Evolutionary conservation across 2,329 filamentous ascomycete genomes (phyloP).

Genomic region (Aspergillus thermomutatus): DNA sequence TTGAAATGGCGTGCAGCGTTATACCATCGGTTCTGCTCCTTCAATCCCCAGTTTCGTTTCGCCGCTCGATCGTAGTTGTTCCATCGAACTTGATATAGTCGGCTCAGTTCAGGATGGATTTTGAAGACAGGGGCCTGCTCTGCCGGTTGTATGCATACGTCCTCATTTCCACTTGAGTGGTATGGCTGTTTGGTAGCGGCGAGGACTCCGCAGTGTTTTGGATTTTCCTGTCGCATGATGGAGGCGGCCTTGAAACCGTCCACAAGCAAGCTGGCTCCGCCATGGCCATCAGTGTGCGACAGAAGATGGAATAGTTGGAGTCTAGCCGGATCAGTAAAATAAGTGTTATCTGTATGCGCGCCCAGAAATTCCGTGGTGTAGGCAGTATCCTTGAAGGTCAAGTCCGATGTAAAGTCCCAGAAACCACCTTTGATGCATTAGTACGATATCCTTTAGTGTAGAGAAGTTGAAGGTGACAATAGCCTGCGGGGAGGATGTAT

Average conservation of each 20-base stretch:
- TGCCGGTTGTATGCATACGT: constrained; percentile 74
- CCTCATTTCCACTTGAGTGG: constrained; percentile 84
- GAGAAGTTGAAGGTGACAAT: not conserved
- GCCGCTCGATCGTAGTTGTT: constrained; percentile 86
- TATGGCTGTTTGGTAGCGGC: constrained; percentile 59
- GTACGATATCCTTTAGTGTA: not conserved
- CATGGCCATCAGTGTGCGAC: constrained; percentile 63
- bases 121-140: constrained; percentile 69
- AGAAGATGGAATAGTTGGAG: constrained; percentile 91
- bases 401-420: constrained; percentile 85
- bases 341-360: constrained; percentile 91
- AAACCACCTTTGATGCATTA: constrained; percentile 51
- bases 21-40: constrained; percentile 67
- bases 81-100: constrained; percentile 72
- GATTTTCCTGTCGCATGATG: constrained; percentile 55
- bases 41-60: constrained; percentile 53
- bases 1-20: constrained; percentile 72
- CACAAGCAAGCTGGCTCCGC: constrained; percentile 77
- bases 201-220: constrained; percentile 57
- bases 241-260: constrained; percentile 77
- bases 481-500: constrained; percentile 23
- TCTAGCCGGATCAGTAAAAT: constrained; percentile 88
- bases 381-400: constrained; percentile 83
- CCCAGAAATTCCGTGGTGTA: constrained; percentile 83
- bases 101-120: constrained; percentile 44